Evolutionary conservation across 2,329 filamentous ascomycete species (phyloP).

Genomic region (Colletotrichum abscissum): DNA sequence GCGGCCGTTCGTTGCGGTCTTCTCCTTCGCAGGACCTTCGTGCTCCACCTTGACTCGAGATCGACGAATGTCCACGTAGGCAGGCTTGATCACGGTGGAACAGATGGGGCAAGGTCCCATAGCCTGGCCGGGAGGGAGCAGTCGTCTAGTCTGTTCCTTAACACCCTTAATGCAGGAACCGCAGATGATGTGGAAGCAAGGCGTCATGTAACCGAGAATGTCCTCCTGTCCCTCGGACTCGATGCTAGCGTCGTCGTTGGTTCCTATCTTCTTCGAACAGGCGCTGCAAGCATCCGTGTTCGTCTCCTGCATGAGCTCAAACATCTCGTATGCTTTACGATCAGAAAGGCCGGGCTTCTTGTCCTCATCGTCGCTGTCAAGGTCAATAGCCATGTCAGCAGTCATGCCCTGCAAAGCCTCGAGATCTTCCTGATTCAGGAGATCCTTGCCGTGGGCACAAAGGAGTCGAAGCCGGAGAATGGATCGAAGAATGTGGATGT

Average conservation of each 20-base stretch:
- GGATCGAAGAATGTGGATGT: conserved; percentile 91
- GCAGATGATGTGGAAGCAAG: conserved; percentile 90
- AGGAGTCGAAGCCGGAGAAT: conserved; percentile 91
- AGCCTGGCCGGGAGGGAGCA: conserved; percentile 49
- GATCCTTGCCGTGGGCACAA: conserved; percentile 93
- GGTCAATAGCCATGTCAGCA: conserved; percentile 87
- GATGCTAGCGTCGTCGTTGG: conserved; percentile 65
- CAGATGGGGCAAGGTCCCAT: conserved; percentile 76
- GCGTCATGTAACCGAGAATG: conserved; percentile 81
- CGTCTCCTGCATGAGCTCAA: conserved; percentile 85
- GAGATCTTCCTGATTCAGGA: conserved; percentile 86
- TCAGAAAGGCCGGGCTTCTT: conserved; percentile 69
- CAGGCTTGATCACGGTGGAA: conserved; percentile 69
- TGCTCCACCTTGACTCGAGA: conserved; percentile 68
- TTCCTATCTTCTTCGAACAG: conserved; percentile 74
- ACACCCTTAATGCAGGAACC: conserved; percentile 75
- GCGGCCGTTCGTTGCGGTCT: conserved; percentile 37
- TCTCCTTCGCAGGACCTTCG: conserved; percentile 58
- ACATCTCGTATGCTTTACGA: conserved; percentile 85
- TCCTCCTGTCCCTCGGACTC: conserved; percentile 71
- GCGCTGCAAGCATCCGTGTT: conserved; percentile 78
- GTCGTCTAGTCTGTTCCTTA: conserved; percentile 61
- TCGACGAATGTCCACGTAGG: conserved; percentile 76
- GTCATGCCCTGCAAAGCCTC: conserved; percentile 83
- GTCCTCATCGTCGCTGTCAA: conserved; percentile 79